A percentile compares a stretch with the other conserved stretches of the same genome.
Evolutionary conservation across 306 rosid species (phyloP).

Genomic region (Nissolia schottii): DNA sequence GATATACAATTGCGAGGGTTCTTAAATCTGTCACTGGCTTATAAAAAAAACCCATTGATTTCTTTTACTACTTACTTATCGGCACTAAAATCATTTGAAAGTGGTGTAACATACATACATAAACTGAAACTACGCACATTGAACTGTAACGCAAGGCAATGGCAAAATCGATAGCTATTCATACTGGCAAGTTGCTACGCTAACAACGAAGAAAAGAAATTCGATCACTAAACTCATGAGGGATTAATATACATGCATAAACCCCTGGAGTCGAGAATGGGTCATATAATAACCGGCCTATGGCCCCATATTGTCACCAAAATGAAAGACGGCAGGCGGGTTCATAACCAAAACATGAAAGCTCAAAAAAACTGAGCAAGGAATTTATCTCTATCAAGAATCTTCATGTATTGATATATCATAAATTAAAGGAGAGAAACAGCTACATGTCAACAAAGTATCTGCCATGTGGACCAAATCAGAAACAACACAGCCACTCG

Average conservation of each 20-base stretch:
- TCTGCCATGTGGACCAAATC: neutral
- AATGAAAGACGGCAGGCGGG: neutral
- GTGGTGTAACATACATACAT: neutral
- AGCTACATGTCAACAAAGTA: neutral
- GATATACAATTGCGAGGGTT: too few species aligned
- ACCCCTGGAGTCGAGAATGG: conserved; percentile 17
- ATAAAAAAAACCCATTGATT: too few species aligned
- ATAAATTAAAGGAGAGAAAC: conserved; percentile 14
- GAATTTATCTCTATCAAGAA: conserved; percentile 19
- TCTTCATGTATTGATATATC: conserved; percentile 9
- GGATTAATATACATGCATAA: conserved; percentile 12
- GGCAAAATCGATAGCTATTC: neutral
- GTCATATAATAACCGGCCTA: conserved; percentile 2
- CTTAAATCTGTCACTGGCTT: too few species aligned
- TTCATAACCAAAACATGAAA: conserved; percentile 14
- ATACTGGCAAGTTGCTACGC: neutral
- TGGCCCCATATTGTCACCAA: conserved; percentile 6
- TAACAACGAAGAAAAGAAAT: neutral
- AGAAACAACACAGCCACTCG: conserved; percentile 16
- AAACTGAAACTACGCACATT: neutral
- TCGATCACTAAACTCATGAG: neutral
- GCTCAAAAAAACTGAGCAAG: conserved; percentile 23
- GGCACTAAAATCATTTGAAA: too few species aligned
- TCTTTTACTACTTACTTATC: too few species aligned
- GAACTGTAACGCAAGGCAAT: neutral